phyloP scores from a whole-genome alignment of 139 green algal genomes.

The Auxenochlorella pyrenoidosa region DNA sequence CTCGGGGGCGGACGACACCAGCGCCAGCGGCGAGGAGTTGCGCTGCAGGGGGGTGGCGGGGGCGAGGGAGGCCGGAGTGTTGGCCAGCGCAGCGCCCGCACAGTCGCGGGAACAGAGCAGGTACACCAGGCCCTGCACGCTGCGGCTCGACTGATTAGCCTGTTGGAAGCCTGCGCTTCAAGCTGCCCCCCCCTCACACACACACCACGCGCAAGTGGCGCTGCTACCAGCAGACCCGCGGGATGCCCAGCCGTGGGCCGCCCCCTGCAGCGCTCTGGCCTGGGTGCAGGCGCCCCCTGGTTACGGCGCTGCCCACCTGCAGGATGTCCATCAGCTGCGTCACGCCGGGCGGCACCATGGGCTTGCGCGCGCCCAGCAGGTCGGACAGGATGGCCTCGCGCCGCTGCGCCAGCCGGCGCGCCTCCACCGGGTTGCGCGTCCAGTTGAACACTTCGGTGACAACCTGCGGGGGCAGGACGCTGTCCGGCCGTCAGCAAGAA shows the following conservation, averaged over 20 bases:
- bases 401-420: constrained; percentile 71
- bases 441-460: constrained; percentile 92
- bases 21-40: constrained; percentile 65
- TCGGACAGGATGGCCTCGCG: constrained; percentile 82
- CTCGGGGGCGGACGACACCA: constrained; percentile 76
- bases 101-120: not conserved
- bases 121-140: no score
- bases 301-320: not conserved
- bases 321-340: constrained; percentile 81
- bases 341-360: constrained; percentile 57
- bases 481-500: no score
- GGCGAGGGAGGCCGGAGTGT: not conserved
- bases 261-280: no score
- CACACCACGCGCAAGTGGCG: no score
- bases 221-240: no score
- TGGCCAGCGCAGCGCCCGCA: not conserved
- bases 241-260: no score
- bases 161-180: no score
- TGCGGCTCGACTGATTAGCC: no score
- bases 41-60: not conserved
- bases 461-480: constrained; percentile 53
- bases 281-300: no score
- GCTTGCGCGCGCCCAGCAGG: constrained; percentile 58
- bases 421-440: constrained; percentile 82
- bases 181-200: no score